Base-by-base conservation (phyloP, 148 eudicot genomes). In the Pouteria glomerata region DNA sequence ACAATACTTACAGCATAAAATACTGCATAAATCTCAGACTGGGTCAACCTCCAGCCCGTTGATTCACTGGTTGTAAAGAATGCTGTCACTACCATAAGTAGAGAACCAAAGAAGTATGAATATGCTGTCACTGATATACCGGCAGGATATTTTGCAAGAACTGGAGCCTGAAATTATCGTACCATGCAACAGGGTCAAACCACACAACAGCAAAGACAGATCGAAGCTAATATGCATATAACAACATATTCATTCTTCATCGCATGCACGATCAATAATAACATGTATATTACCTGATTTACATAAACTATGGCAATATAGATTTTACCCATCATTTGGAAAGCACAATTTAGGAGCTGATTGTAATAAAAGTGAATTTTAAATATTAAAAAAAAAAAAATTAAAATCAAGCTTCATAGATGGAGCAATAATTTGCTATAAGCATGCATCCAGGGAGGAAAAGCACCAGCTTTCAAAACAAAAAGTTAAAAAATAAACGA, bases 121-220 rank as follows among this genome's bases (percentile, higher is more conserved):
- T 86, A 94, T 53, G 97, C 98, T 58, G 98, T 94, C 81, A 94
- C 80, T n/a, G 98, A 94, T 73, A 94, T 78, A 79, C 89, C 89
- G 83, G 98, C 97, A 64, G 98, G 98, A 80, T 91, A 94, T 71
- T 84, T 88, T 68, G 88, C 90, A 44, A 91, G 74, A 76, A 94
- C 70, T 37, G 91, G 90, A 81, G 97, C 97, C 98, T 94, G 90
- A 68, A 80, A 84, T 55, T 27, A 19, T 68, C 62, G n/a, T n/a
- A n/a, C n/a, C n/a, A 52, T 68, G 3, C 66, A 76, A 18, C 57
- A 26, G 37, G 70, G 78, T 71, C 37, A 72, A 66, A 58, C 42
- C 3, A 50, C 57, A 55, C 34, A 69, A 24, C 50, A 26, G 12
- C 48, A 26, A 24, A 24, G 7, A 69, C 26, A 55, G 50, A 11